Percentiles rank a stretch among this genome's conserved stretches.
These are phyloP conservation scores for Chernovozyma aurita DNA, from an alignment of 1,139 yeast species.

Conservation along the genomic window DNA sequence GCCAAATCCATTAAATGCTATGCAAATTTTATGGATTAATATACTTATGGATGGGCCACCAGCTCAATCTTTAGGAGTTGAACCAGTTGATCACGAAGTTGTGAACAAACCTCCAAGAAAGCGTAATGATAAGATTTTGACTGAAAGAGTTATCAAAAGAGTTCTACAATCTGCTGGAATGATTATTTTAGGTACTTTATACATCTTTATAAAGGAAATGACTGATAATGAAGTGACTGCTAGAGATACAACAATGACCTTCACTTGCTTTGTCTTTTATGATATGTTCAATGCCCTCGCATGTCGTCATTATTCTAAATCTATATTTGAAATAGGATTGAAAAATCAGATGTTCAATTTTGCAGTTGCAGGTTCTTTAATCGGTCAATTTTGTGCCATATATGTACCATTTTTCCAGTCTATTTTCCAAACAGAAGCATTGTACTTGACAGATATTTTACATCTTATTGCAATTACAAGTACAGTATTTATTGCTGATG, in stretches of 20 bases:
- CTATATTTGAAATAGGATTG: constrained; percentile 75
- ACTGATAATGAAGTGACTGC: constrained; percentile 75
- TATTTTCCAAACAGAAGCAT: constrained; percentile 91
- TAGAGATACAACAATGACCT: constrained; percentile 98
- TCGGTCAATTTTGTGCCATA: constrained; percentile 92
- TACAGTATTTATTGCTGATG: constrained; percentile 83
- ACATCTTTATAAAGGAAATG: constrained; percentile 82
- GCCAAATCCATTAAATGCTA: constrained; percentile 96
- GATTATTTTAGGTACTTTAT: constrained; percentile 75
- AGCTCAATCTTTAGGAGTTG: constrained; percentile 95
- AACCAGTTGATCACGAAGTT: constrained; percentile 92
- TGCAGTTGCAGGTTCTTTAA: constrained; percentile 83
- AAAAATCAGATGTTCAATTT: constrained; percentile 82
- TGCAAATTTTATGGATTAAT: constrained; percentile 97
- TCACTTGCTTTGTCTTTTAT: constrained; percentile 89
- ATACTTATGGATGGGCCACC: constrained; percentile 99
- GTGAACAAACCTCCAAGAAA: constrained; percentile 93
- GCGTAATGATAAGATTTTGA: constrained; percentile 77
- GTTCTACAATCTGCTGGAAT: constrained; percentile 70
- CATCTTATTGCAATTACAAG: constrained; percentile 64
- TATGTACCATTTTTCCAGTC: constrained; percentile 89
- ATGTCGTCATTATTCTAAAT: constrained; percentile 83
- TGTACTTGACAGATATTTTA: constrained; percentile 61
- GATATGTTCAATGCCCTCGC: constrained; percentile 95
- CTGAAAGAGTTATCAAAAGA: constrained; percentile 61